These are phyloP conservation scores for Alternaria arbusti DNA, from an alignment of 2,329 filamentous ascomycete species.

Conservation along the genomic window DNA sequence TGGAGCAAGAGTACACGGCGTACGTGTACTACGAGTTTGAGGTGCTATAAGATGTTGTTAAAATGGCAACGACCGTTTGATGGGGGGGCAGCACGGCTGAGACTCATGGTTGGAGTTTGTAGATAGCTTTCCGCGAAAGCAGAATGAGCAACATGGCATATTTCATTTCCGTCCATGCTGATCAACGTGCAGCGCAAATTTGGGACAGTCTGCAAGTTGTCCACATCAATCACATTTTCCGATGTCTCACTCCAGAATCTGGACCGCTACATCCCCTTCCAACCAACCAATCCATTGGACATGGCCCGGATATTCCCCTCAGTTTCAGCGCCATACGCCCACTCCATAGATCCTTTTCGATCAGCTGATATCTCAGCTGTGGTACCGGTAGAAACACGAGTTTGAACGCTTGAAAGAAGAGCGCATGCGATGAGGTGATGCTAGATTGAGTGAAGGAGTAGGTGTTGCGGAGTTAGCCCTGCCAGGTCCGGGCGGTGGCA, in stretches of 20 bases:
- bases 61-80: neutral
- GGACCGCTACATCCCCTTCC: neutral
- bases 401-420: neutral
- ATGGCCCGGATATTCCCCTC: neutral
- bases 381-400: neutral
- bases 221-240: no score
- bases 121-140: neutral
- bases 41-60: constrained; percentile 54
- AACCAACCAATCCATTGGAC: neutral
- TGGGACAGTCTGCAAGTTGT: no score
- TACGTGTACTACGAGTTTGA: constrained; percentile 98
- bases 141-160: neutral
- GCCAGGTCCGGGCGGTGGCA: constrained; percentile 8
- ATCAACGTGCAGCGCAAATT: no score
- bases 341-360: neutral
- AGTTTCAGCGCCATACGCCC: neutral
- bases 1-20: constrained; percentile 86
- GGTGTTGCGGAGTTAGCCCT: neutral
- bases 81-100: neutral
- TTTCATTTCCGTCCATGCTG: no score
- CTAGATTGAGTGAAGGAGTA: neutral
- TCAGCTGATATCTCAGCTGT: neutral
- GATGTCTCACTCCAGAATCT: no score
- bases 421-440: neutral
- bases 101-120: neutral